Base-by-base conservation (phyloP, 441 rosid species). In the Pelargonium fulgidum region DNA sequence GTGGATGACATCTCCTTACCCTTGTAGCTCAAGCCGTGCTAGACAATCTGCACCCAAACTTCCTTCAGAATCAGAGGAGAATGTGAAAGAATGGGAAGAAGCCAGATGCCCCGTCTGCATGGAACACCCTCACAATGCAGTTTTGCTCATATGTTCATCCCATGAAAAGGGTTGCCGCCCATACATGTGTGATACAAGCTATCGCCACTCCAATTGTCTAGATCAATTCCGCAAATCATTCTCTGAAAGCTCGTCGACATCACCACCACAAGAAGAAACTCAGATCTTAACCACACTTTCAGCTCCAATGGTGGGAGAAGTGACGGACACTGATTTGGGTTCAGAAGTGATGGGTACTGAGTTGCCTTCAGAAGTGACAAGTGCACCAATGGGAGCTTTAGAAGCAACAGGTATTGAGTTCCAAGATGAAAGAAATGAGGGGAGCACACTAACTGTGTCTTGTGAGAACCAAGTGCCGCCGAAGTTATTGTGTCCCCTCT, bases 121-220 rank as follows among this genome's bases (percentile, higher is more conserved):
- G 86, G 96, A 89, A 69, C 96, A 86, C 82, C 96, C 96, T 59
- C 96, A 89, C 75, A 89, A 89, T 79, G 91, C 92, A 22, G 83
- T 89, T 71, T 88, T 89, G 67, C 90, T 89, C 7, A 58, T 87
- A 67, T 87, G 96, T 69, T 73, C 96, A 63, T 87, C 96, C 68
- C 86, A 89, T 65, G 85, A 84, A 12, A 89, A 83, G 77, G 96
- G 96, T 11, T 89, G 96, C 48, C 96, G 85, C 39, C 92, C 92
- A 16, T 89, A 78, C 79, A 89, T 87, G 89, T 89, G 96, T 61
- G 92, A 89, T 66, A 89, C 96, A 44, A 89, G 96, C 74, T 86
- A 89, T 70, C 89, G 96, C 19, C 96, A 87, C 80, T 86, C 92
- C 0, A 89, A 89, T 70, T 89, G 96, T 68, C 82, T 89, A 54